A percentile compares a stretch with the other conserved stretches of the same genome.
Evolutionary conservation across 768 basidiomycete genomes (phyloP).

Genomic region (Boletus tomentosulus): DNA sequence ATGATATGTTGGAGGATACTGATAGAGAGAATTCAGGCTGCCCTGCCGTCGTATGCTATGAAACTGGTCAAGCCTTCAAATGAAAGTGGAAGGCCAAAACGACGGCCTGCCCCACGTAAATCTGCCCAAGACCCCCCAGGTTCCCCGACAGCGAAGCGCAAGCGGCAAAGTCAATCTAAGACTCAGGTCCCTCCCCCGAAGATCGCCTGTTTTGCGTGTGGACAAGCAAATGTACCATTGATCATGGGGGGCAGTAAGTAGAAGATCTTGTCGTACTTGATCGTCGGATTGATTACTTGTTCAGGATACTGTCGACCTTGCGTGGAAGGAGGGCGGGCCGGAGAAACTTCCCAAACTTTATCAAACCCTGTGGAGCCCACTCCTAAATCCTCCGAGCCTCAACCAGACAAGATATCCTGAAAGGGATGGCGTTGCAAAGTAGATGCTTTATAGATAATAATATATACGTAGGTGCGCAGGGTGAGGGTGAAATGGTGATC

Average conservation of each 20-base stretch:
- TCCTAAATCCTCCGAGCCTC: not conserved
- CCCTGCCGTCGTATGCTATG: conserved; percentile 47
- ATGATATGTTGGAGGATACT: not conserved
- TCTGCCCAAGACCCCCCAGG: conserved; percentile 19
- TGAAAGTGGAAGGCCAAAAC: conserved; percentile 34
- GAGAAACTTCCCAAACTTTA: conserved; percentile 26
- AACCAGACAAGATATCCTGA: conserved; percentile 1
- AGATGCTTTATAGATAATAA: conserved; percentile 7
- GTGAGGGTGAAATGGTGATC: not conserved
- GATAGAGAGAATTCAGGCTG: conserved; percentile 33
- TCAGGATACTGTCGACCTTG: conserved; percentile 69
- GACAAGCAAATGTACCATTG: conserved; percentile 68
- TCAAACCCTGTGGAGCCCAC: not conserved
- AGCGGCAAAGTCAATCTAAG: conserved; percentile 35
- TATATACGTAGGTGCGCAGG: conserved; percentile 5
- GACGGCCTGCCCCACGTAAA: conserved; percentile 34
- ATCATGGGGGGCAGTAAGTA: conserved; percentile 70
- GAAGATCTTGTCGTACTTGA: not conserved
- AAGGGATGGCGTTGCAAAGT: not conserved
- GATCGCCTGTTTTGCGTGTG: conserved; percentile 58
- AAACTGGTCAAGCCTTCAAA: conserved; percentile 53
- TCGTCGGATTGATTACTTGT: not conserved
- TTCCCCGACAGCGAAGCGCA: conserved; percentile 37
- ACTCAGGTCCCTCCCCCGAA: conserved; percentile 34
- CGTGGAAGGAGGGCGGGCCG: conserved; percentile 49